These are phyloP conservation scores for Aureobasidium sp. DNA, from an alignment of 2,329 filamentous ascomycete species.

Conservation along the genomic window DNA sequence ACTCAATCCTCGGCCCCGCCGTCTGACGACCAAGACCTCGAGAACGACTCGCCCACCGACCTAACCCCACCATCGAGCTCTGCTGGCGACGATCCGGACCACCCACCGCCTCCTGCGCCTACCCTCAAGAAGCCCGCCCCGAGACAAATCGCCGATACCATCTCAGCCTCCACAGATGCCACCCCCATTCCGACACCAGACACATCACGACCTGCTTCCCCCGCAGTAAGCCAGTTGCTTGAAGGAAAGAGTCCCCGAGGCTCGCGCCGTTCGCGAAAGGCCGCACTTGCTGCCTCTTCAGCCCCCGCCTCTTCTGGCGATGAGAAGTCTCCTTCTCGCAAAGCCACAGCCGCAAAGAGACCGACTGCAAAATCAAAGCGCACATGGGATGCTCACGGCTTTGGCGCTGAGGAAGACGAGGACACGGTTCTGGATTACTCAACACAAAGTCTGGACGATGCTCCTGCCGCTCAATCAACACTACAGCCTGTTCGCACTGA, in stretches of 20 bases:
- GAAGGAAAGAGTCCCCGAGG: slow-evolving; percentile 67
- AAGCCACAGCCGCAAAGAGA: slow-evolving; percentile 37
- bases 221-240: slow-evolving; percentile 57
- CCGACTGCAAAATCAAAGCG: slow-evolving; percentile 68
- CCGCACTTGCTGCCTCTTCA: slow-evolving; percentile 44
- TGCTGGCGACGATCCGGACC: slow-evolving; percentile 39
- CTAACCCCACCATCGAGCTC: slow-evolving; percentile 46
- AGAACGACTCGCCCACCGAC: slow-evolving; percentile 30
- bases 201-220: slow-evolving; percentile 71
- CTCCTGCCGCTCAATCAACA: slow-evolving; percentile 47
- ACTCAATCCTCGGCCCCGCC: slow-evolving; percentile 32
- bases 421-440: slow-evolving; percentile 84
- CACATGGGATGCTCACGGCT: slow-evolving; percentile 85
- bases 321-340: slow-evolving; percentile 43
- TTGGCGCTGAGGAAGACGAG: slow-evolving; percentile 74
- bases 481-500: slow-evolving; percentile 69
- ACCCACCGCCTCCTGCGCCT: slow-evolving; percentile 46
- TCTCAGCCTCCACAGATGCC: slow-evolving; percentile 53
- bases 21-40: slow-evolving; percentile 16
- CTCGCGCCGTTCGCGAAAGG: slow-evolving; percentile 73
- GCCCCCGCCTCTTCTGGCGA: slow-evolving; percentile 73
- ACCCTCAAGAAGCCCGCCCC: slow-evolving; percentile 42
- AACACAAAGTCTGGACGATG: slow-evolving; percentile 45
- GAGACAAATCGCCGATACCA: not conserved
- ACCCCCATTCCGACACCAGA: slow-evolving; percentile 64